These are phyloP conservation scores for Pseudogymnoascus sp. DNA, from an alignment of 2,329 filamentous ascomycete genomes.

Conservation along the genomic window DNA sequence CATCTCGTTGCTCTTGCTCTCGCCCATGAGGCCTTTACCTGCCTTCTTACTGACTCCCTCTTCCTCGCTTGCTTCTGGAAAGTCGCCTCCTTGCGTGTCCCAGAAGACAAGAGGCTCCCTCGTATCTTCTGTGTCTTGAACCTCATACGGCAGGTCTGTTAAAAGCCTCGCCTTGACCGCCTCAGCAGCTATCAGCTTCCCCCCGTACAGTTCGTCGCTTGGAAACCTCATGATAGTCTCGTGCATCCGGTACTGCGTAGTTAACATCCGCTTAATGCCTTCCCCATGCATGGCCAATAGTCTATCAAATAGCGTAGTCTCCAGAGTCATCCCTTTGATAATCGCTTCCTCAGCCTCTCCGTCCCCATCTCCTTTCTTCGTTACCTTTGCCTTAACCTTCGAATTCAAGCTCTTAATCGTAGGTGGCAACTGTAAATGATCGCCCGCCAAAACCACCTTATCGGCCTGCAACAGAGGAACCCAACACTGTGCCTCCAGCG, in stretches of 20 bases:
- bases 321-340: slow-evolving; percentile 58
- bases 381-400: slow-evolving; percentile 34
- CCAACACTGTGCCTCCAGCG: slow-evolving; percentile 95
- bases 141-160: slow-evolving; percentile 69
- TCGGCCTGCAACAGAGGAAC: slow-evolving; percentile 73
- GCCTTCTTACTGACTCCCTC: slow-evolving; percentile 49
- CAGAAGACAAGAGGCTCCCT: slow-evolving; percentile 84
- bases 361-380: slow-evolving; percentile 32
- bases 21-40: slow-evolving; percentile 48
- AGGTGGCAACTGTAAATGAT: slow-evolving; percentile 88
- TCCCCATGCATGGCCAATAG: slow-evolving; percentile 75
- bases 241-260: slow-evolving; percentile 97
- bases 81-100: slow-evolving; percentile 93
- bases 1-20: slow-evolving; percentile 88
- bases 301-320: slow-evolving; percentile 89
- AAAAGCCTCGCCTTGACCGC: slow-evolving; percentile 70
- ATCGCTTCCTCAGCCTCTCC: slow-evolving; percentile 32
- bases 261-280: slow-evolving; percentile 87
- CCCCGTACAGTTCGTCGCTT: slow-evolving; percentile 80
- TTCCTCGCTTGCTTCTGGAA: slow-evolving; percentile 75
- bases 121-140: slow-evolving; percentile 79
- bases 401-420: slow-evolving; percentile 78
- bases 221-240: slow-evolving; percentile 93
- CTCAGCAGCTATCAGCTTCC: slow-evolving; percentile 73
- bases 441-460: slow-evolving; percentile 86